A percentile compares a stretch with the other conserved stretches of the same genome.
phyloP scores from a whole-genome alignment of 2,329 filamentous ascomycete species.

The Talaromyces sp. region DNA sequence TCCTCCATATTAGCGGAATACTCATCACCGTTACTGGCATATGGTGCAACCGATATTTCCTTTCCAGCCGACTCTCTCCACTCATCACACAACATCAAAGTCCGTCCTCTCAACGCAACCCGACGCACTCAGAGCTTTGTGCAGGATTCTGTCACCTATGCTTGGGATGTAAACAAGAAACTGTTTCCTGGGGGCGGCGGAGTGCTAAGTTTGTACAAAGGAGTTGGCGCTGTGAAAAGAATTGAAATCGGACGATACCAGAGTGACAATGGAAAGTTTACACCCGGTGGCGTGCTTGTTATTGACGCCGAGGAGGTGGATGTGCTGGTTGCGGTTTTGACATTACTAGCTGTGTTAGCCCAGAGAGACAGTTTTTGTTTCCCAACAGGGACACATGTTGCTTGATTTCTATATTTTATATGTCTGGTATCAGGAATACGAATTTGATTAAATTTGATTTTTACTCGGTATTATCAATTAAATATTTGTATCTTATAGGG shows the following conservation, averaged over 20 bases:
- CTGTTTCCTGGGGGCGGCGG: slow-evolving; percentile 10
- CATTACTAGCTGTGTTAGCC: slow-evolving; percentile 5
- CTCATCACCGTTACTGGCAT: slow-evolving; percentile 5
- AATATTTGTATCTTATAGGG: not conserved
- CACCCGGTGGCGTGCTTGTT: slow-evolving; percentile 3
- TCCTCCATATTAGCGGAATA: slow-evolving; percentile 5
- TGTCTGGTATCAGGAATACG: not conserved
- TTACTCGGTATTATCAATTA: not conserved
- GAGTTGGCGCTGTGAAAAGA: slow-evolving; percentile 2
- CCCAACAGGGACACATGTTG: slow-evolving; percentile 6
- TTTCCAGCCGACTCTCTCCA: slow-evolving; percentile 8
- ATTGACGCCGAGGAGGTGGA: slow-evolving; percentile 9
- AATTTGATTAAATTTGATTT: too few relatives aligned
- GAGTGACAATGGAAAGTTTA: slow-evolving; percentile 6
- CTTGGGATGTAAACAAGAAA: slow-evolving; percentile 9
- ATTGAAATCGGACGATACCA: slow-evolving; percentile 10
- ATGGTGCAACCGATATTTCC: slow-evolving; percentile 6
- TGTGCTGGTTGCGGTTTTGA: slow-evolving; percentile 8
- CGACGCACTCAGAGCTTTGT: slow-evolving; percentile 7
- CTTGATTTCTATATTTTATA: not conserved
- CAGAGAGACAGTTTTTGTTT: slow-evolving; percentile 9
- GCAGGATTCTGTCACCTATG: slow-evolving; percentile 7
- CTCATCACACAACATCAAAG: slow-evolving; percentile 5
- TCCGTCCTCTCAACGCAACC: slow-evolving; percentile 7
- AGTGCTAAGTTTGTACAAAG: slow-evolving; percentile 8